Base-by-base conservation (phyloP, 2,329 filamentous ascomycete species). In the Sphaerulina populicola region DNA sequence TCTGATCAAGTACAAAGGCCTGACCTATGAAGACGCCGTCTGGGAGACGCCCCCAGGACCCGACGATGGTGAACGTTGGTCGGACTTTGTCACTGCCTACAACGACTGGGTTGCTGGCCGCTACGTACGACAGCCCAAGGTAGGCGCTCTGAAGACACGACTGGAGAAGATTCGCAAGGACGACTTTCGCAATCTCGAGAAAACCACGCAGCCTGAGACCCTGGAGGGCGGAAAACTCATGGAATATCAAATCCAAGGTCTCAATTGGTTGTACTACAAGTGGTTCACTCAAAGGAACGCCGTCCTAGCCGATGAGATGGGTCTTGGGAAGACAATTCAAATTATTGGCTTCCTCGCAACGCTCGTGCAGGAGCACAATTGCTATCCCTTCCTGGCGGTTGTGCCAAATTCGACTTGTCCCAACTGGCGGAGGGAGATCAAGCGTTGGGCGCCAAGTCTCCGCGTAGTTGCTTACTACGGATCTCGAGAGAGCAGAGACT, bases 371-470 rank as follows among this genome's bases (percentile, higher is more conserved):
- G 71, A 75, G 31, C 77, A 80, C 62, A 74, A 79, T 64, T 93
- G 88, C 68, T 97, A 86, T 79, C 93, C 93, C 0, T 97, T 96
- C 65, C 75, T 98, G 12, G 77, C 97, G 2, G 88, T 96, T 1
- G 91, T 94, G 0, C 93, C 93, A 0, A 97, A 97, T 64, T 84
- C 91, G 0, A 98, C 93, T 0, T 94, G 89, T 67, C 81, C 89
- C n/a, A 98, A 98, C 66, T 98, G 93, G 91, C 85, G 91, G 5
- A 83, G 91, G 44, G 93, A 98, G 66, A 88, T 97, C 68, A 94
- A 94, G 71, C 83, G 86, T 59, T 98, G 91, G 91, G 83, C 86
- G 0, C 91, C 91, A 1, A 80, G 80, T 6, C 72, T 97, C 33
- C 82, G 89, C 38, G 89, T 94, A 6, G 89, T 96, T n/a, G 85